Conservation (phyloP, 2,329 filamentous ascomycete species). For the Capronia epimyces region DNA sequence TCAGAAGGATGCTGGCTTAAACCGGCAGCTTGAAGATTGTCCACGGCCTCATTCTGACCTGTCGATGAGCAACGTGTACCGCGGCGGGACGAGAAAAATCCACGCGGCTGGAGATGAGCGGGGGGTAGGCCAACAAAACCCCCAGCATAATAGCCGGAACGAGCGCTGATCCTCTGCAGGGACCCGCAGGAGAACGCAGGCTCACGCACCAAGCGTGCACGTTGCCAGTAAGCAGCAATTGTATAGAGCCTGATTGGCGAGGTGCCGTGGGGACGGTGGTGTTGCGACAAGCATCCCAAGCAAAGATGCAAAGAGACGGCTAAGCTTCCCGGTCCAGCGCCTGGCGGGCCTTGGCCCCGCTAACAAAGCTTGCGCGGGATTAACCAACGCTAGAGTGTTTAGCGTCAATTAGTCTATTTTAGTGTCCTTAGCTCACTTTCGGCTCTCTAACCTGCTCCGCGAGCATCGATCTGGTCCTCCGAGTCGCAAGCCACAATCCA, state of each 20-base stretch:
- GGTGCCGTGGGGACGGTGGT: not conserved
- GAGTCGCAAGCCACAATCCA: no score
- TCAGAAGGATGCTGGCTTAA: not conserved
- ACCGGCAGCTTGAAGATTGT: not conserved
- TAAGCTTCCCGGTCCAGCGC: not conserved
- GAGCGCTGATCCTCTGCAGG: conserved; percentile 1
- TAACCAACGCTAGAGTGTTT: not conserved
- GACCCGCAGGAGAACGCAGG: not conserved
- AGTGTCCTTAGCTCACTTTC: no score
- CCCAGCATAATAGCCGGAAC: not conserved
- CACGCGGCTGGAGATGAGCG: not conserved
- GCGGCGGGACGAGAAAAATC: not conserved
- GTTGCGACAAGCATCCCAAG: not conserved
- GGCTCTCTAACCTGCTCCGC: no score
- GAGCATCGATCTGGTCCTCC: no score
- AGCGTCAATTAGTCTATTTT: not conserved
- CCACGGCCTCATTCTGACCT: not conserved
- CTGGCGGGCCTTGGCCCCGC: not conserved
- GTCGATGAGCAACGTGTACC: conserved; percentile 12
- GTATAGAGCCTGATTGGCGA: not conserved
- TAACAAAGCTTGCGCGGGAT: not conserved
- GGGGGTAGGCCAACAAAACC: conserved; percentile 1
- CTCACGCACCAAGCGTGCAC: not conserved
- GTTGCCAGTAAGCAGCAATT: conserved; percentile 4
- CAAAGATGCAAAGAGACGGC: not conserved